These are phyloP conservation scores for Alternaria triticimaculans DNA, from an alignment of 2,329 filamentous ascomycete genomes.

Conservation along the genomic window DNA sequence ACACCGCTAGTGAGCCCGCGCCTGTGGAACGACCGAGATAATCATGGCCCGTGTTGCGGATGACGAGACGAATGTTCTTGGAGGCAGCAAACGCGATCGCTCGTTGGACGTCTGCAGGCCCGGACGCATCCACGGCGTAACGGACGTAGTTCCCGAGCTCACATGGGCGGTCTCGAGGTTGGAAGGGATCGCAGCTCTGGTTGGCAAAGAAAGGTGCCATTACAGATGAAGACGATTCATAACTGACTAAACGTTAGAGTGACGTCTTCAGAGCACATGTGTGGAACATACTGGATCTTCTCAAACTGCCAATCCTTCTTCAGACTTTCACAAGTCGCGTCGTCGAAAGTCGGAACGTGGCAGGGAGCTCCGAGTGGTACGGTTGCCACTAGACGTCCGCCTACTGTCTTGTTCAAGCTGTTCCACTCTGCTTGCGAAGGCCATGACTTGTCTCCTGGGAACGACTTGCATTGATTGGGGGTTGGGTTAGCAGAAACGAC, in stretches of 20 bases:
- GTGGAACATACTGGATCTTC: conserved; percentile 19
- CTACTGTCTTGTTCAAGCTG: conserved; percentile 24
- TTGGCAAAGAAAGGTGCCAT: conserved; percentile 35
- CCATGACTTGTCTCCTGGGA: conserved; percentile 33
- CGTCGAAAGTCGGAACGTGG: conserved; percentile 20
- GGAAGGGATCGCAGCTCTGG: conserved; percentile 32
- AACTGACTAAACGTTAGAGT: conserved; percentile 7
- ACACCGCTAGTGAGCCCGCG: conserved; percentile 22
- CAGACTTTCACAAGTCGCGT: conserved; percentile 20
- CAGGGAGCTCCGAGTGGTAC: conserved; percentile 31
- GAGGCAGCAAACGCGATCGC: conserved; percentile 29
- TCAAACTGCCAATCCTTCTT: conserved; percentile 21
- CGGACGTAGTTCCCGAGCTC: conserved; percentile 30
- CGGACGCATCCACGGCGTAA: conserved; percentile 27
- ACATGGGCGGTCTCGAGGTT: conserved; percentile 22
- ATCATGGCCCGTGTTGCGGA: conserved; percentile 41
- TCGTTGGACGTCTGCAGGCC: conserved; percentile 18
- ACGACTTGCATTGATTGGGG: conserved; percentile 22
- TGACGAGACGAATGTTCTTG: conserved; percentile 35
- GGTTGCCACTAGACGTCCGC: conserved; percentile 26
- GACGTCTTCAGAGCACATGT: background rate
- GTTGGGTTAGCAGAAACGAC: conserved; percentile 6
- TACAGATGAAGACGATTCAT: conserved; percentile 30
- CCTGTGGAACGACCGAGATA: conserved; percentile 32
- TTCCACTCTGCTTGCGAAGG: conserved; percentile 24